A percentile compares a stretch with the other conserved stretches of the same genome.
These are phyloP conservation scores for Asterophora lycoperdoides DNA, from an alignment of 768 basidiomycete genomes.

Conservation along the genomic window DNA sequence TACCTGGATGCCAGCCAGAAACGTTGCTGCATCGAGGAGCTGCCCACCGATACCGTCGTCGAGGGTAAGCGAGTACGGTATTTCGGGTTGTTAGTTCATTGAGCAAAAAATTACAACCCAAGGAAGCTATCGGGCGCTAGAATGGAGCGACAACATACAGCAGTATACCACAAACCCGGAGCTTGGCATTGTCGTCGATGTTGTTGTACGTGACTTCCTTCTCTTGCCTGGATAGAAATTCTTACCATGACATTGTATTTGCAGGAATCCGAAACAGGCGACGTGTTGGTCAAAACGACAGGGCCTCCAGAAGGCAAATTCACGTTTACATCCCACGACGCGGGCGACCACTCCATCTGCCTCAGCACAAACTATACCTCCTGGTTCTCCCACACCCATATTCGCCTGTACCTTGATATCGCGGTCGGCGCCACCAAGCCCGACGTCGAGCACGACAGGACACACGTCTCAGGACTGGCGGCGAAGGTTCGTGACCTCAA, in stretches of 20 bases:
- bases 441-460: slow-evolving; percentile 83
- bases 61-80: slow-evolving; percentile 54
- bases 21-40: slow-evolving; percentile 94
- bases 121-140: slow-evolving; percentile 92
- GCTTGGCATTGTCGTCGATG: slow-evolving; percentile 87
- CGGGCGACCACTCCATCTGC: slow-evolving; percentile 97
- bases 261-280: slow-evolving; percentile 82
- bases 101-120: background rate
- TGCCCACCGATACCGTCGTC: slow-evolving; percentile 92
- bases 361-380: slow-evolving; percentile 89
- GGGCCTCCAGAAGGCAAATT: slow-evolving; percentile 89
- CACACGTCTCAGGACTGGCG: slow-evolving; percentile 78
- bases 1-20: slow-evolving; percentile 94
- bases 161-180: slow-evolving; percentile 66
- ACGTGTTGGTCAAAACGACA: slow-evolving; percentile 82
- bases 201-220: slow-evolving; percentile 58
- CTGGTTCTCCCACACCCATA: slow-evolving; percentile 84
- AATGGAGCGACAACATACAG: slow-evolving; percentile 78
- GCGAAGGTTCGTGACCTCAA: slow-evolving; percentile 89
- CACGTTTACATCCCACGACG: slow-evolving; percentile 96
- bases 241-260: slow-evolving; percentile 3
- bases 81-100: no score
- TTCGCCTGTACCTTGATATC: slow-evolving; percentile 92
- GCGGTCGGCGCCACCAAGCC: slow-evolving; percentile 85
- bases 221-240: background rate